These are phyloP conservation scores for Exophiala dermatitidis DNA, from an alignment of 2,329 filamentous ascomycete genomes.

Conservation along the genomic window DNA sequence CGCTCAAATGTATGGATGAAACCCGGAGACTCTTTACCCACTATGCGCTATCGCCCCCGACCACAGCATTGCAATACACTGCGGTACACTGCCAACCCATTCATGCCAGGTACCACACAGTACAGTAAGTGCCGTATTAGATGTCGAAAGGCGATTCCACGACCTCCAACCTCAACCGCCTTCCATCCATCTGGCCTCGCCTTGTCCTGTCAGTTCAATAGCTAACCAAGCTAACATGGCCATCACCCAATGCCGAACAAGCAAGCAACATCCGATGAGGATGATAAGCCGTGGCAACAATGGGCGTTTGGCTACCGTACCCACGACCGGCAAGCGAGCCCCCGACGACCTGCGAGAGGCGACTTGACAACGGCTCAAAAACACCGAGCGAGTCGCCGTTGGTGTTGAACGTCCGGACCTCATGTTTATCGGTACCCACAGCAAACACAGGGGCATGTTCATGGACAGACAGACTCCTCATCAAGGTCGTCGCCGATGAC, in stretches of 20 bases:
- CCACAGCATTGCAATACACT: too few relatives aligned
- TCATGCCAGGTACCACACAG: too few relatives aligned
- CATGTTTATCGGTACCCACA: conserved; percentile 77
- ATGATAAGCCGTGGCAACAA: conserved; percentile 87
- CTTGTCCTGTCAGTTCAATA: conserved; percentile 3
- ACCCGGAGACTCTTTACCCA: too few relatives aligned
- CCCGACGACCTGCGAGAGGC: conserved; percentile 21
- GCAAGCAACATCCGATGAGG: conserved; percentile 88
- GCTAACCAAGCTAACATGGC: conserved; percentile 63
- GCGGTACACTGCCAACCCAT: too few relatives aligned
- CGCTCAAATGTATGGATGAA: too few relatives aligned
- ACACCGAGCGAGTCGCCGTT: conserved; percentile 71
- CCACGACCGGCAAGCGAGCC: conserved; percentile 36
- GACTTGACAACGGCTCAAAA: conserved; percentile 49
- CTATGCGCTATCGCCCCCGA: too few relatives aligned
- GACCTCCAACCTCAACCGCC: too few relatives aligned
- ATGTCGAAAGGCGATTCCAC: too few relatives aligned
- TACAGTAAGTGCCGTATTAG: too few relatives aligned
- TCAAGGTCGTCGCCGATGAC: conserved; percentile 38
- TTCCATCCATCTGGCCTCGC: too few relatives aligned
- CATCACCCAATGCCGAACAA: conserved; percentile 76
- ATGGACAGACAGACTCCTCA: conserved; percentile 83
- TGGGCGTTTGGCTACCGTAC: conserved; percentile 59
- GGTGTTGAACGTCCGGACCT: conserved; percentile 88
- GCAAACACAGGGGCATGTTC: conserved; percentile 96